These are phyloP conservation scores for Diophrys appendiculata DNA, from an alignment of 73 alveolate genomes.

Conservation along the genomic window DNA sequence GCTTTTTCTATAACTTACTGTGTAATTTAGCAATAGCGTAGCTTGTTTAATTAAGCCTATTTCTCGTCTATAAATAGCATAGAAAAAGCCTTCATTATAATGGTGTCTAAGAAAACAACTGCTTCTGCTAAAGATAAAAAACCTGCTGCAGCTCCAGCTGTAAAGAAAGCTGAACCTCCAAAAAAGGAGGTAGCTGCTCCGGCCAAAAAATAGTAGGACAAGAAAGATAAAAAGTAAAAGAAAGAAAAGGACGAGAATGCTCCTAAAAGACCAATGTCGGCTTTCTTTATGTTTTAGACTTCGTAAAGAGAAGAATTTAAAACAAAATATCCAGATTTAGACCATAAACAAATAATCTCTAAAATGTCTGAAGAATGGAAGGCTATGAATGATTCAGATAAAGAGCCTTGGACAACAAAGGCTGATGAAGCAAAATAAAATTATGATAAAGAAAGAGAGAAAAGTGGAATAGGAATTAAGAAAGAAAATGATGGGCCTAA, in stretches of 20 bases:
- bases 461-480: constrained; percentile 19
- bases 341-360: constrained; percentile 12
- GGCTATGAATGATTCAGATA: constrained; percentile 15
- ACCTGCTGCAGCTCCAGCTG: too few species aligned
- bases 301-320: constrained; percentile 30
- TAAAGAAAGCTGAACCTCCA: too few species aligned
- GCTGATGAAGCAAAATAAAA: constrained; percentile 35
- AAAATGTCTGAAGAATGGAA: constrained; percentile 65
- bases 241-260: constrained; percentile 17
- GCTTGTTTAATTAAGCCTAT: too few species aligned
- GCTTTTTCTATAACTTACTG: too few species aligned
- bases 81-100: background rate
- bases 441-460: constrained; percentile 24
- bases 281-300: constrained; percentile 37
- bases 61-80: too few species aligned
- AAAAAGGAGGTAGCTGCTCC: background rate
- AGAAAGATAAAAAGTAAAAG: background rate
- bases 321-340: constrained; percentile 26
- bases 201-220: background rate
- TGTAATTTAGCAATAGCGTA: too few species aligned
- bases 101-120: too few species aligned
- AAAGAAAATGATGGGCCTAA: constrained; percentile 31
- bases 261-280: constrained; percentile 45
- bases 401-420: constrained; percentile 19
- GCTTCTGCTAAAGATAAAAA: too few species aligned